Evolutionary conservation across 2,329 filamentous ascomycete genomes (phyloP).

Genomic region (Monosporascus sp.): DNA sequence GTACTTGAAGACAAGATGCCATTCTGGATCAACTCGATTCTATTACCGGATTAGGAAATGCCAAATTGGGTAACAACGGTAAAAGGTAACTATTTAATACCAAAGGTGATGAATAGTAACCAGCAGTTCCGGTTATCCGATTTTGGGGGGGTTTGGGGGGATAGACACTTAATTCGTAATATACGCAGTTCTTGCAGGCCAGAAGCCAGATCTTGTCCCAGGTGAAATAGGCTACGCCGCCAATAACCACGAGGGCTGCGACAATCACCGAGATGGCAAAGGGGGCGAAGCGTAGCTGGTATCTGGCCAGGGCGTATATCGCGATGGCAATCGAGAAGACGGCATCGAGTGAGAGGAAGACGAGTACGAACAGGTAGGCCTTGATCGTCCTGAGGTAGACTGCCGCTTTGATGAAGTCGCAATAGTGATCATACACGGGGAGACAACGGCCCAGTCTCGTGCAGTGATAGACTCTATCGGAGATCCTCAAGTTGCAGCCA

Average conservation of each 20-base stretch:
- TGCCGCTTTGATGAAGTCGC: conserved; percentile 3
- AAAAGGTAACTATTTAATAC: too few species aligned
- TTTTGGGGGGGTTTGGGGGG: neutral
- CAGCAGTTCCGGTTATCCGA: neutral
- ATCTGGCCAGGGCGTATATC: neutral
- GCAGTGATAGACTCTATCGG: conserved; percentile 12
- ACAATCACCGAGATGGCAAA: conserved; percentile 1
- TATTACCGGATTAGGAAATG: too few species aligned
- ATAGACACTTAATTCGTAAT: neutral
- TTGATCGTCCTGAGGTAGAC: conserved; percentile 15
- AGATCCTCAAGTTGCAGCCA: conserved; percentile 2
- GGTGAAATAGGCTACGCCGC: neutral
- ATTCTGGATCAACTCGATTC: neutral
- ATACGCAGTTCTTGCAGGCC: neutral
- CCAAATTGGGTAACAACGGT: too few species aligned
- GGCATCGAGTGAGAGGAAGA: conserved; percentile 10
- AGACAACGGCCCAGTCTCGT: conserved; percentile 2
- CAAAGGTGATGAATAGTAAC: neutral
- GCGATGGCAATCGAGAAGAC: conserved; percentile 5
- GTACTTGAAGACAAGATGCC: conserved; percentile 8
- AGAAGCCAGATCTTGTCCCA: neutral
- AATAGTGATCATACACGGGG: conserved; percentile 13
- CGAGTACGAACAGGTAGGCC: conserved; percentile 8
- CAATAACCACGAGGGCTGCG: neutral
- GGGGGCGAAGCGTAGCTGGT: neutral